Conservation (phyloP, 2,329 filamentous ascomycete genomes). For the Bertia moriformis region DNA sequence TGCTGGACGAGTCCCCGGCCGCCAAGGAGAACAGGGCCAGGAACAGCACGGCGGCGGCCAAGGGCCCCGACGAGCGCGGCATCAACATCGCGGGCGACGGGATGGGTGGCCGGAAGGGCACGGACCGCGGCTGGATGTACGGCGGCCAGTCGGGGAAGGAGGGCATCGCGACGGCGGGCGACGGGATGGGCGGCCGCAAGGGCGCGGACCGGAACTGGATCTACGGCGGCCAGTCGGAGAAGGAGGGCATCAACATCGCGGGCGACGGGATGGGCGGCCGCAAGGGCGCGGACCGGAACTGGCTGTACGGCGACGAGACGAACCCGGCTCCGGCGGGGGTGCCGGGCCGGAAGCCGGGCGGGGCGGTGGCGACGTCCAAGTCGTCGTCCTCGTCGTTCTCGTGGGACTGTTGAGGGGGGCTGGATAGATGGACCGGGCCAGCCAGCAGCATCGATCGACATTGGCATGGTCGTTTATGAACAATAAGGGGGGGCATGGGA, state of each 20-base stretch:
- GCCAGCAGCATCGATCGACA: too few relatives aligned
- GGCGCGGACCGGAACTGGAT: background rate
- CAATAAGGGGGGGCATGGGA: too few relatives aligned
- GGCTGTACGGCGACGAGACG: constrained; percentile 37
- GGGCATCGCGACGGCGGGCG: constrained; percentile 9
- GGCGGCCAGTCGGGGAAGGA: constrained; percentile 5
- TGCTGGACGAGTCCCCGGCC: constrained; percentile 53
- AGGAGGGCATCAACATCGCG: constrained; percentile 27
- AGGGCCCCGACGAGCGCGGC: constrained; percentile 40
- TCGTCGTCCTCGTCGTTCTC: constrained; percentile 12
- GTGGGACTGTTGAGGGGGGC: constrained; percentile 29
- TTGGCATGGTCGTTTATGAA: too few relatives aligned
- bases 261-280: constrained; percentile 55
- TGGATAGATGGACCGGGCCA: constrained; percentile 5
- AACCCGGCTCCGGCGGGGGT: constrained; percentile 15
- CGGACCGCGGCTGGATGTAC: constrained; percentile 12
- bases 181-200: constrained; percentile 9
- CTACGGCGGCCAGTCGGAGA: background rate
- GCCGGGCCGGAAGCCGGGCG: constrained; percentile 21
- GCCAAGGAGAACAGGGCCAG: constrained; percentile 22
- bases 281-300: constrained; percentile 36
- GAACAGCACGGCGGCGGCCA: constrained; percentile 17
- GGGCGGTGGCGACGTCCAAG: constrained; percentile 13
- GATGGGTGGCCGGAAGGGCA: constrained; percentile 23
- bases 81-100: constrained; percentile 57